Evolutionary conservation across 306 rosid species (phyloP), one percentile per base, ranked within the genome.

Genomic region (Gillenia trifoliata): DNA sequence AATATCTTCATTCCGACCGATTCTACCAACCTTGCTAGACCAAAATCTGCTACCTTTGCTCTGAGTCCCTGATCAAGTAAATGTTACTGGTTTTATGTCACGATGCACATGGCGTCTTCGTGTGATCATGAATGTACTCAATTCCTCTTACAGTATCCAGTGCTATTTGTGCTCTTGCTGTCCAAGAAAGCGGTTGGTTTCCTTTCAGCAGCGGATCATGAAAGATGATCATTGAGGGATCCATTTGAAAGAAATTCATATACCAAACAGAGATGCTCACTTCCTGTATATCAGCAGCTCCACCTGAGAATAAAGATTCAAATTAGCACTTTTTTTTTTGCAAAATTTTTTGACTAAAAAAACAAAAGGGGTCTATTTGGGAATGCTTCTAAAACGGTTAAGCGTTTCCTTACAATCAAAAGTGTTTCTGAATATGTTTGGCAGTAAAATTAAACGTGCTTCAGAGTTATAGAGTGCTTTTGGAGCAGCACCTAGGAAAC

Each of bases 41-140:
- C 95, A 38, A 89, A 89, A 87, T 87, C 92, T 38, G 88, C 88
- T 34, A 89, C 94, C 92, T 89, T 89, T 29, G 92, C 95, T 82
- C 87, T 77, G 9, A 82, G 74, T 66, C 78, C 87, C 17, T 75
- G 82, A 62, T 87, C 95, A 72, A 89, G 95, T 72, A 87, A 67
- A 89, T 82, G 69, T 89, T 85, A 29, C 87, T 72, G n/a, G 90
- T 89, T 78, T 89, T 55, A 89, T 78, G 68, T 87, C 95, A 15
- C 90, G 88, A 64, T 87, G 95, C 30, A 87, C 91, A 71, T 87
- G 85, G 54, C 82, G 74, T 68, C 75, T 85, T 87, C 0, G 90
- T 89, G 84, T 87, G 85, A 76, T 89, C 89, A 64, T 87, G 90
- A 78, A 89, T 87, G 75, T 87, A 89, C 73, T 89, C 92, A 30